phyloP scores from a whole-genome alignment of 1,284 basidiomycete species.

The Exobasidium cylindrosporum region DNA sequence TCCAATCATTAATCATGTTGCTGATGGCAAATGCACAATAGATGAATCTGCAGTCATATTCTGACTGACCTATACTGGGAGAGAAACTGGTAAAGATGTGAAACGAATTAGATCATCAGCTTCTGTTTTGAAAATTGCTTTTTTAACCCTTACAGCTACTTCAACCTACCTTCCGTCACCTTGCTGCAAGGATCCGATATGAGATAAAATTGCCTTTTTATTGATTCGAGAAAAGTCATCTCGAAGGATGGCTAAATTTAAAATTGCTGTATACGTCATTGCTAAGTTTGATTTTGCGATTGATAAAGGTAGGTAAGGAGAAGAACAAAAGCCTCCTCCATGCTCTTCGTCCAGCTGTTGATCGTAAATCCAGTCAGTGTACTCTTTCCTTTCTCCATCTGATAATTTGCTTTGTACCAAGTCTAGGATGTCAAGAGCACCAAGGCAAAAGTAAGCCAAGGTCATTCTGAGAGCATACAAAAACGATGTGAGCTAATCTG shows the following conservation, averaged over 20 bases:
- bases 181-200: slow-evolving; percentile 30
- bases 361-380: slow-evolving; percentile 75
- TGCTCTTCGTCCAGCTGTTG: slow-evolving; percentile 63
- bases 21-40: slow-evolving; percentile 85
- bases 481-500: not conserved
- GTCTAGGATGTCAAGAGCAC: slow-evolving; percentile 41
- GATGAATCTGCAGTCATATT: slow-evolving; percentile 71
- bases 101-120: slow-evolving; percentile 80
- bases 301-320: slow-evolving; percentile 10
- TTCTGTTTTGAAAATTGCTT: slow-evolving; percentile 64
- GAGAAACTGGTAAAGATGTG: slow-evolving; percentile 6
- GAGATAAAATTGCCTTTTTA: slow-evolving; percentile 18
- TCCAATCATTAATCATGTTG: slow-evolving; percentile 74
- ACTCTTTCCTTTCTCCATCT: slow-evolving; percentile 20
- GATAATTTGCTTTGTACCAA: slow-evolving; percentile 20
- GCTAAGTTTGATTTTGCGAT: slow-evolving; percentile 25
- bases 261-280: slow-evolving; percentile 49
- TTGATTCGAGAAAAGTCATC: slow-evolving; percentile 41
- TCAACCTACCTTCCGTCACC: slow-evolving; percentile 27
- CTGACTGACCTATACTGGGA: slow-evolving; percentile 11
- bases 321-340: slow-evolving; percentile 40
- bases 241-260: slow-evolving; percentile 37
- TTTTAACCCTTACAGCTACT: slow-evolving; percentile 14
- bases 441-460: slow-evolving; percentile 46
- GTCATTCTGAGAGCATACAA: slow-evolving; percentile 32